phyloP scores from a whole-genome alignment of 1,139 yeast species.

The Suhomyces taliae region DNA sequence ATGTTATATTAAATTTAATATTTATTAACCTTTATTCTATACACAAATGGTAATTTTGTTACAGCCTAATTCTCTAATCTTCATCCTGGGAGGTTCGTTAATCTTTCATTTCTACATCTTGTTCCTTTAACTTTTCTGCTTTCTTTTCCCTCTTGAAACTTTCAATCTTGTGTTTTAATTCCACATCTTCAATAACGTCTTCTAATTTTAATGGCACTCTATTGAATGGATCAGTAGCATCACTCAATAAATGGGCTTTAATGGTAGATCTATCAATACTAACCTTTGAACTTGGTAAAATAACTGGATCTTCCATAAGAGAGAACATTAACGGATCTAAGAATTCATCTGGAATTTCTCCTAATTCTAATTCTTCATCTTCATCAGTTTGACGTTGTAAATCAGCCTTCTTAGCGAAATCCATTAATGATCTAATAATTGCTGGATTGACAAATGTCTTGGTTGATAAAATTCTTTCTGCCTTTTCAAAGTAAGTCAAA shows the following conservation, averaged over 20 bases:
- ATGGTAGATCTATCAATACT: conserved; percentile 88
- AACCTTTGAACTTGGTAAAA: conserved; percentile 79
- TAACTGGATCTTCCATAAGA: conserved; percentile 94
- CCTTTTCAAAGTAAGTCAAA: conserved; percentile 64
- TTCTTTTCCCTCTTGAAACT: conserved; percentile 52
- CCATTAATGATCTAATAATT: conserved; percentile 50
- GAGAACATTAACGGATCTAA: conserved; percentile 96
- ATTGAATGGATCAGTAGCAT: conserved; percentile 96
- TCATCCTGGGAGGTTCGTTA: not conserved
- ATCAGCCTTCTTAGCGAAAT: conserved; percentile 67
- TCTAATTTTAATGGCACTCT: conserved; percentile 87
- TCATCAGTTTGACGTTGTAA: conserved; percentile 61
- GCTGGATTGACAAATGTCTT: conserved; percentile 53
- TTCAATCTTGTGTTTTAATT: conserved; percentile 60
- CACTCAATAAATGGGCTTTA: conserved; percentile 90
- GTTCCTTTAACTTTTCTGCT: conserved; percentile 13
- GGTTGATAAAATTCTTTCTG: conserved; percentile 62
- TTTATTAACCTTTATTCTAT: too few species aligned
- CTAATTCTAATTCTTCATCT: conserved; percentile 82
- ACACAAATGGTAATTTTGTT: too few species aligned
- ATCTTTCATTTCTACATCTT: conserved; percentile 22
- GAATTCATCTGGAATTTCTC: conserved; percentile 95
- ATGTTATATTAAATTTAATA: too few species aligned
- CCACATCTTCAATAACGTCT: conserved; percentile 78
- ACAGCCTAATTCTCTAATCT: too few species aligned